Conservation (phyloP, 768 basidiomycete species). For the Suillus brevipes region DNA sequence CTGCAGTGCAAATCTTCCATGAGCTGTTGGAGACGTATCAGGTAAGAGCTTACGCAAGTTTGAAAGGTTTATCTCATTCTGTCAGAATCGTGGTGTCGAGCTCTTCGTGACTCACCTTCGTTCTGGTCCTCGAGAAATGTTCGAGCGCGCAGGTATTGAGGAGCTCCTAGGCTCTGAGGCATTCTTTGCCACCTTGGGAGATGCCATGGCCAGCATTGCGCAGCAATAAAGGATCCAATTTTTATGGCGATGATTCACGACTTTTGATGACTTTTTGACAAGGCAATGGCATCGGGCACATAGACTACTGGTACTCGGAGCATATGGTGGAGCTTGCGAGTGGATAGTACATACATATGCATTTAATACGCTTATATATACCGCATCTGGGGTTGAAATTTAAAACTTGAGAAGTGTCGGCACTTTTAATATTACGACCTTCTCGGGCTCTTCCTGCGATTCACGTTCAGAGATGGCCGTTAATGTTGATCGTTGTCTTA, state of each 20-base stretch:
- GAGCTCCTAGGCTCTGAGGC: constrained; percentile 43
- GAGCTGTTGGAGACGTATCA: constrained; percentile 80
- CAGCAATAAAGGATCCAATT: constrained; percentile 8
- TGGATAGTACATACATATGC: background rate
- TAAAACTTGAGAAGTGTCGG: background rate
- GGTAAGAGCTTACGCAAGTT: constrained; percentile 38
- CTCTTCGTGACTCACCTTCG: constrained; percentile 51
- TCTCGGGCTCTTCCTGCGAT: background rate
- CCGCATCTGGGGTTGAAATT: too few relatives aligned
- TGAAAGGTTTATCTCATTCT: background rate
- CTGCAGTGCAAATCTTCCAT: constrained; percentile 81
- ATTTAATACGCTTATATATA: background rate
- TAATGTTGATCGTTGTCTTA: background rate
- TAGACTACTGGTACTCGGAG: background rate
- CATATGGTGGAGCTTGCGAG: background rate
- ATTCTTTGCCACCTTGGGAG: constrained; percentile 44
- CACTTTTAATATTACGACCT: background rate
- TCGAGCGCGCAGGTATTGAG: constrained; percentile 46
- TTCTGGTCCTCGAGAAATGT: constrained; percentile 34
- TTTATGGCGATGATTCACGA: background rate
- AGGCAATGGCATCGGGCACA: background rate
- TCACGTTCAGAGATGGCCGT: background rate
- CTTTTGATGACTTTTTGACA: constrained; percentile 4
- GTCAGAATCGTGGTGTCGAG: constrained; percentile 43
- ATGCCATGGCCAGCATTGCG: constrained; percentile 42